phyloP scores from a whole-genome alignment of 2,329 filamentous ascomycete species.

The Diaporthe eres region DNA sequence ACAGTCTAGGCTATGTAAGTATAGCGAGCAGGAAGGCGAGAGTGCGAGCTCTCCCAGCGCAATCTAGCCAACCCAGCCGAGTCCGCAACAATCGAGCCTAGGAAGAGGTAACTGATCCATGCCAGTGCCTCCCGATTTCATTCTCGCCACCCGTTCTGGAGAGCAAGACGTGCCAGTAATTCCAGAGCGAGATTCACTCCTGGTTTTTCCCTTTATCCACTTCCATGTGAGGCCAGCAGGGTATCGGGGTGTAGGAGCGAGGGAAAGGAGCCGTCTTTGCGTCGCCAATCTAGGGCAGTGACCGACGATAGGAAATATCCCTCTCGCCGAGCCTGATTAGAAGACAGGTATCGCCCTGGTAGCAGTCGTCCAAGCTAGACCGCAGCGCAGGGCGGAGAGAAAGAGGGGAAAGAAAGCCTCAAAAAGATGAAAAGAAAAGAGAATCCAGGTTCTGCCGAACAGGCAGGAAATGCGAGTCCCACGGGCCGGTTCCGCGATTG shows the following conservation, averaged over 20 bases:
- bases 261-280: too few relatives aligned
- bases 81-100: neutral
- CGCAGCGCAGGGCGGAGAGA: neutral
- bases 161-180: neutral
- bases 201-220: neutral
- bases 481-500: neutral
- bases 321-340: too few relatives aligned
- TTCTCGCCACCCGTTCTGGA: neutral
- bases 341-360: too few relatives aligned
- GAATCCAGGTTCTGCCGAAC: neutral
- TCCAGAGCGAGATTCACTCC: too few relatives aligned
- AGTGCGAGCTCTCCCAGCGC: neutral
- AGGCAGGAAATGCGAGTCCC: neutral
- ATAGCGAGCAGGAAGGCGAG: neutral
- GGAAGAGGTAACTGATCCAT: neutral
- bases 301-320: too few relatives aligned
- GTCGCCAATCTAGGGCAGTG: too few relatives aligned
- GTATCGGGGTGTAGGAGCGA: too few relatives aligned
- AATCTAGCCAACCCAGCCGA: neutral
- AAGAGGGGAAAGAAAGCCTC: neutral
- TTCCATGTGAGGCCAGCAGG: neutral
- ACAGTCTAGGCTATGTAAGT: constrained; percentile 7
- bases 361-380: constrained; percentile 31
- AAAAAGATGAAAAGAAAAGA: neutral
- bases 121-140: neutral